Percentiles rank a stretch among this genome's conserved stretches.
These are phyloP conservation scores for Euphrasia confusa DNA, from an alignment of 257 asterid genomes.

Conservation along the genomic window DNA sequence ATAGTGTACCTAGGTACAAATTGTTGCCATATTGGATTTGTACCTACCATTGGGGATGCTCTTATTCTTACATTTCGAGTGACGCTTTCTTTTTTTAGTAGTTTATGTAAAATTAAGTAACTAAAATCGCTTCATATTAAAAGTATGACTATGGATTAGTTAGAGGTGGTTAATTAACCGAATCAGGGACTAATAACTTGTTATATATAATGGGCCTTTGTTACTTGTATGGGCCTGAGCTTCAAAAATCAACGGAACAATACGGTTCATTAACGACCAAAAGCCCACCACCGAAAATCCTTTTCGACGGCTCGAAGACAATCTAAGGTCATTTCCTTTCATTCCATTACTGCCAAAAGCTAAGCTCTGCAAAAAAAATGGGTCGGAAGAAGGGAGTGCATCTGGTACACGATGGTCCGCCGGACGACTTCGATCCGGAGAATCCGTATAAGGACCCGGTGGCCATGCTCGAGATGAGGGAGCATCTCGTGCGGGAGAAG, in stretches of 20 bases:
- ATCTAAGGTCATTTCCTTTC: neutral
- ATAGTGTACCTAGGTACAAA: too few species aligned
- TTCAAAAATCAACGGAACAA: neutral
- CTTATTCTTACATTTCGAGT: too few species aligned
- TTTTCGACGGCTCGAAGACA: neutral
- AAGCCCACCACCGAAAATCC: neutral
- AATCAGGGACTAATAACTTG: too few species aligned
- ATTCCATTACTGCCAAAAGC: neutral
- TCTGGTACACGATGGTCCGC: slow-evolving; percentile 7
- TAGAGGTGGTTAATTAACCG: too few species aligned
- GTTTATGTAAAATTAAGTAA: too few species aligned
- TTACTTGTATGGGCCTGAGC: neutral
- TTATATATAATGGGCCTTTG: too few species aligned
- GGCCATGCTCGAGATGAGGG: slow-evolving; percentile 11
- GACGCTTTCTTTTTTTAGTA: too few species aligned
- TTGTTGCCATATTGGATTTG: too few species aligned
- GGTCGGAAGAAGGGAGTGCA: slow-evolving; percentile 8
- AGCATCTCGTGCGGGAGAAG: neutral
- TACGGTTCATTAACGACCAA: neutral
- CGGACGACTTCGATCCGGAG: slow-evolving; percentile 8
- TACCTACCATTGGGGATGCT: too few species aligned
- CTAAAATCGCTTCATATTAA: too few species aligned
- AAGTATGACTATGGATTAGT: too few species aligned
- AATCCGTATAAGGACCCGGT: slow-evolving; percentile 11
- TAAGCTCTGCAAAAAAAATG: neutral